These are phyloP conservation scores for Ceratobasidium sp. DNA, from an alignment of 1,284 basidiomycete genomes.

Conservation along the genomic window DNA sequence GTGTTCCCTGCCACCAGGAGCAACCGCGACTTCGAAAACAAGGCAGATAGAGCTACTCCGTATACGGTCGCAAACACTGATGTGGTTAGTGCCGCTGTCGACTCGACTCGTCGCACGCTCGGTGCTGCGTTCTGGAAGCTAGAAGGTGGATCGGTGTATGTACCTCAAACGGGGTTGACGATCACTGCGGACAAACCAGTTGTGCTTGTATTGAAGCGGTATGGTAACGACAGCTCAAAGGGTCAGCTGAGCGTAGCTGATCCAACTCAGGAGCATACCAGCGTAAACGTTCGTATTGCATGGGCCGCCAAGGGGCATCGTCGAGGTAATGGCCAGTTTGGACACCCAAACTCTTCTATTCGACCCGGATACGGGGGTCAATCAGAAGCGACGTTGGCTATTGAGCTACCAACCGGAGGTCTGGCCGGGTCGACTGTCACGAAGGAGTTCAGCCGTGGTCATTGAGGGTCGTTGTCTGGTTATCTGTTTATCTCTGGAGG, in stretches of 20 bases:
- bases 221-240: neutral
- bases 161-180: constrained; percentile 18
- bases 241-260: constrained; percentile 16
- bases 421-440: constrained; percentile 25
- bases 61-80: constrained; percentile 18
- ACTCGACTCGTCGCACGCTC: constrained; percentile 1
- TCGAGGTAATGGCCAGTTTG: neutral
- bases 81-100: constrained; percentile 24
- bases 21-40: constrained; percentile 4
- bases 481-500: neutral
- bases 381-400: neutral
- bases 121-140: constrained; percentile 34
- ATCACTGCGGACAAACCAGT: constrained; percentile 9
- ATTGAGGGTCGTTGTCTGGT: neutral
- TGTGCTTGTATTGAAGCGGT: neutral
- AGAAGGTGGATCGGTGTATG: neutral
- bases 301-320: constrained; percentile 4
- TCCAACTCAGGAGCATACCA: neutral
- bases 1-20: constrained; percentile 59
- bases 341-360: neutral
- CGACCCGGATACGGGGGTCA: neutral
- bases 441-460: neutral
- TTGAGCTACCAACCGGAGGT: constrained; percentile 7
- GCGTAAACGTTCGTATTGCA: neutral
- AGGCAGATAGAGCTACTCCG: constrained; percentile 2